Base-by-base conservation (phyloP, 345 rosid species). In the Erysimum cheiranthoides region DNA sequence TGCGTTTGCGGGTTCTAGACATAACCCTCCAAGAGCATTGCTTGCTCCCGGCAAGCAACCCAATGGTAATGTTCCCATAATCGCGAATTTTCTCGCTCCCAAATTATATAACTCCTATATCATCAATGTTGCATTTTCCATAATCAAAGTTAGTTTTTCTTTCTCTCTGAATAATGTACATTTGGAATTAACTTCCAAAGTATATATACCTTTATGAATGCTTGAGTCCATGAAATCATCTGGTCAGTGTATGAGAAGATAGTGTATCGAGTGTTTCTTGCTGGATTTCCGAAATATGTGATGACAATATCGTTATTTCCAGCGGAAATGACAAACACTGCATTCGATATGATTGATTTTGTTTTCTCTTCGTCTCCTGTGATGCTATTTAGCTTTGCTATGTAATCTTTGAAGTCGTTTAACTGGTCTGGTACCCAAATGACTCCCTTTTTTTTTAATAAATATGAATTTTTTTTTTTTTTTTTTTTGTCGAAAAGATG, bases 221-320 rank as follows among this genome's bases (percentile, higher is more conserved):
- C 61, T 49, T 80, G 46, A 46, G 85, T 86, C 46, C 70, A 75
- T 25, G 51, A 58, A 64, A 78, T 32, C 73, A 82, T 21, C 17
- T 82, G 42, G 73, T 85, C 72, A 2, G 90, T 82, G 64, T 89
- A 89, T 9, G 86, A 71, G 57, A 79, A 66, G 5, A 82, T 43
- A 49, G 80, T 81, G 12, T 84, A 51, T 10, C 61, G 76, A 36
- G 67, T 82, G 61, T 63, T 60, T 66, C 88, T 73, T 11, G 43
- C 39, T 2, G 74, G 83, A 25, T 74, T 58, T 0, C 6, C 2
- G 43, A 81, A 80, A 68, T 83, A 90, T 8, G 81, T 84, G 52
- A 80, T 79, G 40, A 79, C 92, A n/a, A 90, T 67, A 85, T 90
- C 93, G 53, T 88, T 77, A 70, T 84, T 88, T n/a, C 92, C 86